These are phyloP conservation scores for Botrytis galanthina DNA, from an alignment of 2,329 filamentous ascomycete species.

Conservation along the genomic window DNA sequence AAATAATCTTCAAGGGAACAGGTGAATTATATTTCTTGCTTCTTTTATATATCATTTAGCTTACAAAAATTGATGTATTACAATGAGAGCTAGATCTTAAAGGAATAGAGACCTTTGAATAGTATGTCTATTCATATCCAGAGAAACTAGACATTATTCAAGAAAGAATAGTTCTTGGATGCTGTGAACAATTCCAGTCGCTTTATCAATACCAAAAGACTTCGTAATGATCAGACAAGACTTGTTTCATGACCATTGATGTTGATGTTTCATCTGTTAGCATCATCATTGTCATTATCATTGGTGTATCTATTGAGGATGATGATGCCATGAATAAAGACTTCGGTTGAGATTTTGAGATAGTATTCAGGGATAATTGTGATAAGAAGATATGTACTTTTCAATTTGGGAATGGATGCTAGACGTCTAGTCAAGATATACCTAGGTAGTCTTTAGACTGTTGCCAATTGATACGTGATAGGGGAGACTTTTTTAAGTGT, in stretches of 20 bases:
- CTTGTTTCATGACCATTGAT: fast-evolving
- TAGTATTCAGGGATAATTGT: not conserved
- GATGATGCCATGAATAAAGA: not conserved
- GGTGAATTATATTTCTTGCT: too few species aligned
- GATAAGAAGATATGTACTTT: not conserved
- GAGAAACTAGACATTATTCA: too few species aligned
- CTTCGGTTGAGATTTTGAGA: not conserved
- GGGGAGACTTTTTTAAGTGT: not conserved
- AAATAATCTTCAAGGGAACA: too few species aligned
- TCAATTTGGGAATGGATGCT: not conserved
- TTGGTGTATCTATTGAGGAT: not conserved
- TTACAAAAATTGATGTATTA: too few species aligned
- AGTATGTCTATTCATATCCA: too few species aligned
- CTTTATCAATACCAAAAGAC: not conserved
- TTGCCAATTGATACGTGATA: fast-evolving
- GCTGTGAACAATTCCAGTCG: not conserved
- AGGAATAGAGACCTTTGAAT: too few species aligned
- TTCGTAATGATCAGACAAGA: not conserved
- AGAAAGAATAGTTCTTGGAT: not conserved
- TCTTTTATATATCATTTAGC: too few species aligned
- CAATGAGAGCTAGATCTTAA: too few species aligned
- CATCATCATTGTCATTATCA: fast-evolving
- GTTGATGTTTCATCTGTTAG: fast-evolving
- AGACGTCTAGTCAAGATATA: fast-evolving
- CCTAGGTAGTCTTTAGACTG: not conserved